phyloP scores from a whole-genome alignment of 768 basidiomycete genomes.

The Tylopilus felleus region DNA sequence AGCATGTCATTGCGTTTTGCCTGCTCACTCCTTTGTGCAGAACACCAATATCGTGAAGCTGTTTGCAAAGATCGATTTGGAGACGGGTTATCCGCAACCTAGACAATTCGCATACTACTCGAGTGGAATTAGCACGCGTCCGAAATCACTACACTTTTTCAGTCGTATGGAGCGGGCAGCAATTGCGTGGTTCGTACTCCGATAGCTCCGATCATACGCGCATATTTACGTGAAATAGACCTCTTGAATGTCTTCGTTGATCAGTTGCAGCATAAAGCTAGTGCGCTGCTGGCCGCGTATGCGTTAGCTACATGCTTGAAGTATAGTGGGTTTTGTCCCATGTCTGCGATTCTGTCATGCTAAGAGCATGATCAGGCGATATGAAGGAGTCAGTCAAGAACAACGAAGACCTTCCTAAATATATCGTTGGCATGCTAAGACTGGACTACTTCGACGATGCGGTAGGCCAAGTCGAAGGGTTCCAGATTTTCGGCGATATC shows the following conservation, averaged over 20 bases:
- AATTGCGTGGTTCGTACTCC: not conserved
- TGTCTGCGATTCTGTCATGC: not conserved
- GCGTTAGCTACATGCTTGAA: constrained; percentile 6
- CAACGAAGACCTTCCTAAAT: constrained; percentile 10
- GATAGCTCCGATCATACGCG: constrained; percentile 1
- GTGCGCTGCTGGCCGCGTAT: constrained; percentile 18
- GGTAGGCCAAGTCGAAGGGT: constrained; percentile 21
- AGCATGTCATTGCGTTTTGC: not conserved
- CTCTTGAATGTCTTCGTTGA: constrained; percentile 8
- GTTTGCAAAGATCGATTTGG: constrained; percentile 24
- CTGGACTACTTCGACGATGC: constrained; percentile 26
- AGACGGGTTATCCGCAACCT: not conserved
- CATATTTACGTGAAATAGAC: constrained; percentile 1
- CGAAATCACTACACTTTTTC: not conserved
- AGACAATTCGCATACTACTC: constrained; percentile 33
- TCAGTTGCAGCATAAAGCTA: constrained; percentile 9
- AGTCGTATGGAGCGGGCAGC: not conserved
- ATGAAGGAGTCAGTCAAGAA: constrained; percentile 8
- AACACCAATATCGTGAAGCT: constrained; percentile 36
- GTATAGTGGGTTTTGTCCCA: not conserved
- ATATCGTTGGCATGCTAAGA: constrained; percentile 23
- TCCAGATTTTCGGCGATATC: constrained; percentile 22
- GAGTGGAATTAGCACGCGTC: constrained; percentile 35
- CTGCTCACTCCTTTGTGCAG: constrained; percentile 8
- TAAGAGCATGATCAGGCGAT: not conserved